Base-by-base conservation (phyloP, 108 stramenopile species). In the Cyclotella baltica region DNA sequence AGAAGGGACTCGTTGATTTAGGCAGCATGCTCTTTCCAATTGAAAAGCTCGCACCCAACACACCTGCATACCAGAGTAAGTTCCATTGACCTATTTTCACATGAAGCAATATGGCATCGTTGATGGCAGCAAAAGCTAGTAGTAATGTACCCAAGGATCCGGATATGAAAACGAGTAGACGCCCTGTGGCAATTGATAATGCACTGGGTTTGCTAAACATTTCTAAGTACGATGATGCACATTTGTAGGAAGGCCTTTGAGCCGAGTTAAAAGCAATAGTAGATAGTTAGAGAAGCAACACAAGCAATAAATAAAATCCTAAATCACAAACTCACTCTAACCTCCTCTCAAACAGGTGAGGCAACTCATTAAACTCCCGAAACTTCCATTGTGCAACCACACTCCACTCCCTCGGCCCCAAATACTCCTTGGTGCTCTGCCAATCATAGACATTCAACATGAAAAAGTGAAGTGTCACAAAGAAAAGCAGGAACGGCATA, bases 331-430 rank as follows among this genome's bases (percentile, higher is more conserved):
- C 70, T 58, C 38, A 71, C 70, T 79, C 89, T 51, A 94, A 65
- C 37, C 96, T 85, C 52, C 87, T 77, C 56, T 96, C 96, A 83
- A 98, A 99, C 8, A 86, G 33, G 73, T 98, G 97, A 33, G 93
- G 94, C 27, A 98, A 69, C 82, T 99, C 98, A 80, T 99, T 99
- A 75, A 95, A 98, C 81, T 99, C 97, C 29, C 98, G 85, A 81
- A 99, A 98, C 16, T 73, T 94, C 97, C 97, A 98, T 59, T 72
- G 80, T 18, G 98, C 92, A 30, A 90, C 72, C 0, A 75, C 58
- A 28, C 91, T 94, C 98, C 98, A 99, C 62, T 96, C 90, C 38
- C 93, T 81, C 20, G 97, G 95, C 0, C 98, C 98, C 34, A 99
- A 85, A 87, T 98, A 97, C 61, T 90, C 87, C 71, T 92, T 89